Percentiles rank a stretch among this genome's conserved stretches.
These are phyloP conservation scores for Aegilops longissima DNA, from an alignment of 176 grass and related monocot genomes.

Conservation along the genomic window DNA sequence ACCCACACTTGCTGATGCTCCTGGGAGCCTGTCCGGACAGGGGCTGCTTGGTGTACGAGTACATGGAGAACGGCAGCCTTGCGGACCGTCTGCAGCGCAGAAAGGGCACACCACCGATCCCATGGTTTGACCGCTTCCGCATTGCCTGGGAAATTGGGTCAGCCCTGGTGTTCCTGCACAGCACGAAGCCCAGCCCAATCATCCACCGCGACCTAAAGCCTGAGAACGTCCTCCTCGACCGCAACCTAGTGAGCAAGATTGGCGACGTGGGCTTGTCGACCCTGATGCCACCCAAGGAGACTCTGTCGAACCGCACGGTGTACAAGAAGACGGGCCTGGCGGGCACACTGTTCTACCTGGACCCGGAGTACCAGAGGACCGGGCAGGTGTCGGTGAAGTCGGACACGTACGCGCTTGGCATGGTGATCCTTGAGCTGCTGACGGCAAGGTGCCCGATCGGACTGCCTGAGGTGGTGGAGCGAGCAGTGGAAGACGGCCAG, in stretches of 20 bases:
- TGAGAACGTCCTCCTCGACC: slow-evolving; percentile 77
- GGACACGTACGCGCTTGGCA: slow-evolving; percentile 69
- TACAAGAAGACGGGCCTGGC: slow-evolving; percentile 69
- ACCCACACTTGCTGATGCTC: slow-evolving; percentile 76
- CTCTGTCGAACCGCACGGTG: slow-evolving; percentile 27
- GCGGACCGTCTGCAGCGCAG: slow-evolving; percentile 73
- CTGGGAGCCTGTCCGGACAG: slow-evolving; percentile 76
- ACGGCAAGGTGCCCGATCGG: slow-evolving; percentile 61
- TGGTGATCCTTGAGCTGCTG: slow-evolving; percentile 76
- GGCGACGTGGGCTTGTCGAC: slow-evolving; percentile 84
- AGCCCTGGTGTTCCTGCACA: slow-evolving; percentile 66
- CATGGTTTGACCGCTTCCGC: slow-evolving; percentile 66
- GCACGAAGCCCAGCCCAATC: slow-evolving; percentile 66
- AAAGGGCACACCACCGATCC: slow-evolving; percentile 48
- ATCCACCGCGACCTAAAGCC: slow-evolving; percentile 96
- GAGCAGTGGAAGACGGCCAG: slow-evolving; percentile 35
- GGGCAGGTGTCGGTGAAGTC: slow-evolving; percentile 69
- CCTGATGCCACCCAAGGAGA: slow-evolving; percentile 45
- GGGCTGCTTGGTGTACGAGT: slow-evolving; percentile 87
- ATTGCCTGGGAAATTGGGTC: slow-evolving; percentile 69
- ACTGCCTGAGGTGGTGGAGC: neutral
- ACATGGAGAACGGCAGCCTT: slow-evolving; percentile 95
- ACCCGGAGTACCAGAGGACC: slow-evolving; percentile 89
- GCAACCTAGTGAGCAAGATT: slow-evolving; percentile 74
- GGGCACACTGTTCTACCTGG: slow-evolving; percentile 92